Conservation (phyloP, 345 rosid genomes). For the Aquilaria yunnanensis region DNA sequence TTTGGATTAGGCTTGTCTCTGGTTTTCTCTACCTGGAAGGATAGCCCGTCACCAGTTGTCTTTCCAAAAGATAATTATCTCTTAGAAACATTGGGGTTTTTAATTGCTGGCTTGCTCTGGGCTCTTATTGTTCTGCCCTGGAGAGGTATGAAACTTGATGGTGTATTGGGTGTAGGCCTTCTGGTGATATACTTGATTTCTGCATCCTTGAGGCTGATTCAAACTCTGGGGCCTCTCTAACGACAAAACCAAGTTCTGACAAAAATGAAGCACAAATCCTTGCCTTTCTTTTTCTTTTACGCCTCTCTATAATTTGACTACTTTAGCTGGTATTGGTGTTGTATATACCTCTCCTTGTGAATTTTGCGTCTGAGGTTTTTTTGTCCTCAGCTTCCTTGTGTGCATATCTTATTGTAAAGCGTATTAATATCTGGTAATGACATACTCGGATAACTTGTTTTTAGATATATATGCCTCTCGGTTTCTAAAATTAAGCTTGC, state of each 20-base stretch:
- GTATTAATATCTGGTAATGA: too few species aligned
- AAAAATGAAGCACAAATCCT: neutral
- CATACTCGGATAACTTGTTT: too few species aligned
- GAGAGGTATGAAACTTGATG: constrained; percentile 64
- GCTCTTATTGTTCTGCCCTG: constrained; percentile 63
- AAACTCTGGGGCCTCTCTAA: constrained; percentile 24
- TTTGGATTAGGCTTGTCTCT: constrained; percentile 76
- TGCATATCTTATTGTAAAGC: too few species aligned
- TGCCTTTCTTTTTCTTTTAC: neutral
- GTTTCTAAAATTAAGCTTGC: too few species aligned
- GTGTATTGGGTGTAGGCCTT: constrained; percentile 63
- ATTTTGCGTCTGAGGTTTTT: too few species aligned
- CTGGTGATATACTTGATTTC: constrained; percentile 50
- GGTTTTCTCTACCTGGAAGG: constrained; percentile 45
- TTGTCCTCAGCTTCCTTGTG: too few species aligned
- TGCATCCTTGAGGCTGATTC: constrained; percentile 48
- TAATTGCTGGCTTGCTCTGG: constrained; percentile 68
- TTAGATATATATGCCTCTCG: too few species aligned
- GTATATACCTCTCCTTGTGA: too few species aligned
- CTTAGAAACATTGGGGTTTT: constrained; percentile 65
- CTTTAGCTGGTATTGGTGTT: too few species aligned
- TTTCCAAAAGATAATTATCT: constrained; percentile 50
- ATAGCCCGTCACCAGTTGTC: constrained; percentile 40
- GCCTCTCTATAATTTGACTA: too few species aligned
- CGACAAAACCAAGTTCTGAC: neutral